A percentile compares a stretch with the other conserved stretches of the same genome.
phyloP scores from a whole-genome alignment of 1,284 basidiomycete genomes.

The Golubevia pallescens region DNA sequence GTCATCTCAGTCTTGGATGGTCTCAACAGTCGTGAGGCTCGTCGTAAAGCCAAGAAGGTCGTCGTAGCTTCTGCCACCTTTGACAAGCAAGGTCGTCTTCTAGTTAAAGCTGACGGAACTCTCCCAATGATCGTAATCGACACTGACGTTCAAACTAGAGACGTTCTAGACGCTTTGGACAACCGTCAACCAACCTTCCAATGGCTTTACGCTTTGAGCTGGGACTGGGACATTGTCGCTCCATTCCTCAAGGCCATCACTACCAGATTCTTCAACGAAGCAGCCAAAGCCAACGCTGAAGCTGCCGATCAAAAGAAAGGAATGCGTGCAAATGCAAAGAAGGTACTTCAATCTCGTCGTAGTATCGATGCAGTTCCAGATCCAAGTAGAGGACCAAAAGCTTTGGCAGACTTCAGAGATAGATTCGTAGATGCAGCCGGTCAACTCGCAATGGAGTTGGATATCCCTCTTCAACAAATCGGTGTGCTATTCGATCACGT shows the following conservation, averaged over 20 bases:
- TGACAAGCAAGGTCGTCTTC: slow-evolving; percentile 67
- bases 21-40: slow-evolving; percentile 62
- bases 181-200: slow-evolving; percentile 67
- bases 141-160: slow-evolving; percentile 65
- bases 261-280: slow-evolving; percentile 30
- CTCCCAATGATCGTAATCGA: slow-evolving; percentile 68
- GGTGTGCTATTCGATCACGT: slow-evolving; percentile 72
- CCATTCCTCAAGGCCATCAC: slow-evolving; percentile 67
- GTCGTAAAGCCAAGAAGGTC: slow-evolving; percentile 66
- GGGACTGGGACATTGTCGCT: slow-evolving; percentile 67
- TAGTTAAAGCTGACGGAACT: slow-evolving; percentile 68
- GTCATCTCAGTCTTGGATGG: slow-evolving; percentile 65
- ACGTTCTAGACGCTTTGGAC: slow-evolving; percentile 67
- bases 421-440: slow-evolving; percentile 67
- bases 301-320: slow-evolving; percentile 28
- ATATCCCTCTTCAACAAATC: slow-evolving; percentile 67
- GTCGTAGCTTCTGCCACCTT: slow-evolving; percentile 68
- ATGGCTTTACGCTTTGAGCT: slow-evolving; percentile 68
- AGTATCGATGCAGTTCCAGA: slow-evolving; percentile 28
- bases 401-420: slow-evolving; percentile 65
- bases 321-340: not conserved
- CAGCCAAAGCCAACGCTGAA: slow-evolving; percentile 28
- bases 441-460: slow-evolving; percentile 66
- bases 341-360: slow-evolving; percentile 4
- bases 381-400: slow-evolving; percentile 25